Conservation (phyloP, 805 yeast species). For the Wickerhamiella brachini region DNA sequence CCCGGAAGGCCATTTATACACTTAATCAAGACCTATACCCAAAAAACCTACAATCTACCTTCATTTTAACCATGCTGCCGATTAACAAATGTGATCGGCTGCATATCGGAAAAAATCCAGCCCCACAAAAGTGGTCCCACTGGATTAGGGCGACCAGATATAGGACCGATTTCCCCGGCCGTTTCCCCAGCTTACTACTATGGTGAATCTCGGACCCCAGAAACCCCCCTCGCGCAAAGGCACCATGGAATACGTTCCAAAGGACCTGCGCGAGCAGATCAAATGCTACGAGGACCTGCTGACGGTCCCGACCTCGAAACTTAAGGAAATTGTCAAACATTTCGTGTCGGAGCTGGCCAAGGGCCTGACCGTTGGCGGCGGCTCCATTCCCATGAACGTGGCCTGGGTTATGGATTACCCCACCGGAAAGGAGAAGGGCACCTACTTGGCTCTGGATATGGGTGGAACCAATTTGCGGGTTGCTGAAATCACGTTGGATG, state of each 20-base stretch:
- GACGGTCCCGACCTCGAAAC: constrained; percentile 44
- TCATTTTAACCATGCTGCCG: too few relatives aligned
- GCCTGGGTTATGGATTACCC: constrained; percentile 94
- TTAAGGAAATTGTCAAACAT: constrained; percentile 56
- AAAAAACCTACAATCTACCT: too few relatives aligned
- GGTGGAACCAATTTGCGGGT: constrained; percentile 97
- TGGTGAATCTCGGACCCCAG: constrained; percentile 80
- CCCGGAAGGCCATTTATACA: too few relatives aligned
- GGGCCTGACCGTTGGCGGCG: constrained; percentile 54
- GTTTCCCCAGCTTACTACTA: constrained; percentile 17
- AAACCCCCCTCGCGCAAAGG: constrained; percentile 70
- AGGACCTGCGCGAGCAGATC: constrained; percentile 44
- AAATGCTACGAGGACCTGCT: constrained; percentile 45
- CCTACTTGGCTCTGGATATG: constrained; percentile 82
- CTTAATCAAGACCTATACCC: too few relatives aligned
- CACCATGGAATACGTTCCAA: constrained; percentile 54
- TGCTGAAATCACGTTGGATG: constrained; percentile 71
- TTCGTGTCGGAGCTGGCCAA: constrained; percentile 68
- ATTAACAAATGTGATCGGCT: neutral
- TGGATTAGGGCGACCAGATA: neutral
- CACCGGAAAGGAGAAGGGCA: constrained; percentile 81
- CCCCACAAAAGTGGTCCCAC: neutral
- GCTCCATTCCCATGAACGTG: constrained; percentile 92
- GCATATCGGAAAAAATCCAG: too few relatives aligned
- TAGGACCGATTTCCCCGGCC: neutral